Percentiles rank a stretch among this genome's conserved stretches.
phyloP scores from a whole-genome alignment of 176 grass and related monocot genomes.

The Eleusine coracana region DNA sequence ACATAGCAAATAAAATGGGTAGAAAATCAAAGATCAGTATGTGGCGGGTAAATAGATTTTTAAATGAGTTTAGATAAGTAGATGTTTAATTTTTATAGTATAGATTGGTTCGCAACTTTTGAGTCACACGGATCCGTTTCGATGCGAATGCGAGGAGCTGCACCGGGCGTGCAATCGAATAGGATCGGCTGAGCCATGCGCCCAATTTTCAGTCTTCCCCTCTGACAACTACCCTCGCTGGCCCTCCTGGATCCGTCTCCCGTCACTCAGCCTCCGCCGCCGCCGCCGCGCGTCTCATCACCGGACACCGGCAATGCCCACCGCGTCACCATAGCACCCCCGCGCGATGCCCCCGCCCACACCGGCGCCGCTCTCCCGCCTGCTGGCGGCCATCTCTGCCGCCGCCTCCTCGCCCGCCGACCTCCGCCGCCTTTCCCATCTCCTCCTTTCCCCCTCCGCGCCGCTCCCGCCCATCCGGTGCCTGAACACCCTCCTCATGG shows the following conservation, averaged over 20 bases:
- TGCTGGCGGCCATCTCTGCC: slow-evolving; percentile 46
- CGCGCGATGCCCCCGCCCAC: slow-evolving; percentile 41
- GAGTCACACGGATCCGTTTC: too few relatives aligned
- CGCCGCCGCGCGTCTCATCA: slow-evolving; percentile 25
- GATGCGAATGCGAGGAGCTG: too few relatives aligned
- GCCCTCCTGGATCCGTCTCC: slow-evolving; percentile 28
- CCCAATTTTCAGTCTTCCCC: neutral
- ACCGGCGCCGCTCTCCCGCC: slow-evolving; percentile 14
- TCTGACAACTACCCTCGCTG: neutral
- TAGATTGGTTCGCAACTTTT: too few relatives aligned
- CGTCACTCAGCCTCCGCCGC: neutral
- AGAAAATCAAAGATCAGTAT: too few relatives aligned
- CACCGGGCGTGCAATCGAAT: neutral
- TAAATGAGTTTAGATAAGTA: too few relatives aligned
- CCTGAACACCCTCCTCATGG: slow-evolving; percentile 72
- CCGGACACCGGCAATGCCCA: slow-evolving; percentile 18
- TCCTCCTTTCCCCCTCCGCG: slow-evolving; percentile 33
- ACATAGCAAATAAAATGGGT: too few relatives aligned
- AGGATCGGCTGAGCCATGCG: neutral
- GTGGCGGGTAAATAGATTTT: too few relatives aligned
- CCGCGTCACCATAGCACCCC: slow-evolving; percentile 20
- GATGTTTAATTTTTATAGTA: too few relatives aligned
- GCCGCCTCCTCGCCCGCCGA: slow-evolving; percentile 44
- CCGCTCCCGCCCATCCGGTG: slow-evolving; percentile 48
- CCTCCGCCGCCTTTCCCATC: slow-evolving; percentile 45